phyloP scores from a whole-genome alignment of 1,284 basidiomycete genomes.

The Ustilago curta region DNA sequence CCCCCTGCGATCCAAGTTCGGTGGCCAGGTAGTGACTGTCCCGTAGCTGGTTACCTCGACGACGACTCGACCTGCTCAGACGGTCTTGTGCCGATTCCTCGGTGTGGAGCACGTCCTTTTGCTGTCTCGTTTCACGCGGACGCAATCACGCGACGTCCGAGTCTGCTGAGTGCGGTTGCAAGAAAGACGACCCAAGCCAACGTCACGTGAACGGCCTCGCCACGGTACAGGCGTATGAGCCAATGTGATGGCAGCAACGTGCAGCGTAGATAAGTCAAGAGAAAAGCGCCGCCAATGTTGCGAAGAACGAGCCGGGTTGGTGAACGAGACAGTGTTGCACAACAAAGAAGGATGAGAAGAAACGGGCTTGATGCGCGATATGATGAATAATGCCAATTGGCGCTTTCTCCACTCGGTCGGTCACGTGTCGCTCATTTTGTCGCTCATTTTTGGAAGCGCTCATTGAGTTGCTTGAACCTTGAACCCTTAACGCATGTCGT shows the following conservation, averaged over 20 bases:
- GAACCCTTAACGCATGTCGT: constrained; percentile 10
- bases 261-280: background rate
- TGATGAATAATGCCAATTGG: background rate
- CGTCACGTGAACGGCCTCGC: background rate
- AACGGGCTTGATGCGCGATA: constrained; percentile 1
- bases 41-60: background rate
- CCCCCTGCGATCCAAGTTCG: background rate
- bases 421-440: constrained; percentile 37
- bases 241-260: background rate
- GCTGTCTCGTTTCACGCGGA: background rate
- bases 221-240: background rate
- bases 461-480: background rate
- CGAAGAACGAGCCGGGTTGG: constrained; percentile 8
- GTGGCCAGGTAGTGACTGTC: background rate
- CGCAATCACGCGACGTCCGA: background rate
- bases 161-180: background rate
- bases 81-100: background rate
- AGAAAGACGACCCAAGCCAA: background rate
- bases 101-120: background rate
- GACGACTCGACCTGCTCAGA: background rate
- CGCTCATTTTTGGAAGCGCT: constrained; percentile 14
- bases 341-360: background rate
- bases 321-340: constrained; percentile 8
- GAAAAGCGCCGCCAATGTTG: background rate
- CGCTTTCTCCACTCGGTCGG: constrained; percentile 32